phyloP scores from a whole-genome alignment of 495 filamentous ascomycete genomes.

The Clavariopsis aquatica region DNA sequence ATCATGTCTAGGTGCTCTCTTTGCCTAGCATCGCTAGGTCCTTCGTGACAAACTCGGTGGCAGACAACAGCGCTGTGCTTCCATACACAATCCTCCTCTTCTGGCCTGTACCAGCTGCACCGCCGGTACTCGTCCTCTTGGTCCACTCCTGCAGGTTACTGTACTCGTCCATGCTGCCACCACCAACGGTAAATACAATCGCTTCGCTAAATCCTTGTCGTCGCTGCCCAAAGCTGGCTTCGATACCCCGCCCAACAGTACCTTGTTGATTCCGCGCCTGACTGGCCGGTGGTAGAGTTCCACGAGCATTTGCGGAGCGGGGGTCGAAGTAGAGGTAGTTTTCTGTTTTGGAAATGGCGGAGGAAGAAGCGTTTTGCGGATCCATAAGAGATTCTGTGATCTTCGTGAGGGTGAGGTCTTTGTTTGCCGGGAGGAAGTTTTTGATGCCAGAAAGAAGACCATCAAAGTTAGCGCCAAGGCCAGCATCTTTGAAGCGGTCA shows the following conservation, averaged over 20 bases:
- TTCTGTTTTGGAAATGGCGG: slow-evolving; percentile 94
- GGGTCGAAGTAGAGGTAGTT: slow-evolving; percentile 99
- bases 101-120: slow-evolving; percentile 49
- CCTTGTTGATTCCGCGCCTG: slow-evolving; percentile 49
- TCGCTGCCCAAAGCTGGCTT: slow-evolving; percentile 88
- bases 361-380: slow-evolving; percentile 80
- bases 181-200: slow-evolving; percentile 94
- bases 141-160: slow-evolving; percentile 98
- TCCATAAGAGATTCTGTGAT: slow-evolving; percentile 99
- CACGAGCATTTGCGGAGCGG: slow-evolving; percentile 84
- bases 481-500: slow-evolving; percentile 88
- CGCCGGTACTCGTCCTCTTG: slow-evolving; percentile 62
- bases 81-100: slow-evolving; percentile 84
- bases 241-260: slow-evolving; percentile 58
- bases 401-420: slow-evolving; percentile 94
- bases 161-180: slow-evolving; percentile 98
- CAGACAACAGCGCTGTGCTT: slow-evolving; percentile 90
- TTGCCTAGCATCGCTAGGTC: slow-evolving; percentile 78
- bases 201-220: slow-evolving; percentile 94
- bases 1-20: slow-evolving; percentile 52
- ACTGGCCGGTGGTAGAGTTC: slow-evolving; percentile 76
- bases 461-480: slow-evolving; percentile 88
- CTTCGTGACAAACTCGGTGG: slow-evolving; percentile 77
- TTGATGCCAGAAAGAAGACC: slow-evolving; percentile 97
- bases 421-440: slow-evolving; percentile 93